phyloP scores from a whole-genome alignment of 495 filamentous ascomycete species.

The Penicillium cataractarum region DNA sequence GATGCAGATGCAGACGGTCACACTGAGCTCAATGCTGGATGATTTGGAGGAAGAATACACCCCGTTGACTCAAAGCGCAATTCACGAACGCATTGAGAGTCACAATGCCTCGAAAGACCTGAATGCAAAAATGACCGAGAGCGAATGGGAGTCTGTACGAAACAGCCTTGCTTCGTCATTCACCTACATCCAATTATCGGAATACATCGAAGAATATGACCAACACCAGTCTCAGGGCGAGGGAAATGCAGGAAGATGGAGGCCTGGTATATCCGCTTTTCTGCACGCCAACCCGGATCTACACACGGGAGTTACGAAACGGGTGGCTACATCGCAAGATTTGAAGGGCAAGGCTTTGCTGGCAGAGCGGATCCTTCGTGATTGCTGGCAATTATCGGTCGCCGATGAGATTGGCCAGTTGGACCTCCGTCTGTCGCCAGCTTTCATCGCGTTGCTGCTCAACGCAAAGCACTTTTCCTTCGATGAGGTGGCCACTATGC shows the following conservation, averaged over 20 bases:
- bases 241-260: conserved; percentile 24
- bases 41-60: conserved; percentile 32
- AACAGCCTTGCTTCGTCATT: conserved; percentile 37
- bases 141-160: conserved; percentile 36
- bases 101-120: conserved; percentile 23
- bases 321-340: conserved; percentile 17
- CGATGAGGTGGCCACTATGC: conserved; percentile 44
- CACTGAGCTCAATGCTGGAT: conserved; percentile 33
- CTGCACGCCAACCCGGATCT: conserved; percentile 16
- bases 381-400: conserved; percentile 48
- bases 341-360: conserved; percentile 38
- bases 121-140: conserved; percentile 25
- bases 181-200: conserved; percentile 37
- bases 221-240: not conserved
- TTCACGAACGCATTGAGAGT: conserved; percentile 31
- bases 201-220: conserved; percentile 28
- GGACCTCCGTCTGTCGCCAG: conserved; percentile 39
- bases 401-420: conserved; percentile 45
- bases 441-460: conserved; percentile 32
- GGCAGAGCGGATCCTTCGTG: conserved; percentile 44
- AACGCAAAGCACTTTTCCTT: conserved; percentile 44
- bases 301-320: conserved; percentile 9
- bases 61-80: conserved; percentile 3
- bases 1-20: too few species aligned
- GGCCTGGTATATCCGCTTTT: conserved; percentile 35